A percentile compares a stretch with the other conserved stretches of the same genome.
Evolutionary conservation across 2,329 filamentous ascomycete genomes (phyloP).

Genomic region (Aspergillus bombycis): DNA sequence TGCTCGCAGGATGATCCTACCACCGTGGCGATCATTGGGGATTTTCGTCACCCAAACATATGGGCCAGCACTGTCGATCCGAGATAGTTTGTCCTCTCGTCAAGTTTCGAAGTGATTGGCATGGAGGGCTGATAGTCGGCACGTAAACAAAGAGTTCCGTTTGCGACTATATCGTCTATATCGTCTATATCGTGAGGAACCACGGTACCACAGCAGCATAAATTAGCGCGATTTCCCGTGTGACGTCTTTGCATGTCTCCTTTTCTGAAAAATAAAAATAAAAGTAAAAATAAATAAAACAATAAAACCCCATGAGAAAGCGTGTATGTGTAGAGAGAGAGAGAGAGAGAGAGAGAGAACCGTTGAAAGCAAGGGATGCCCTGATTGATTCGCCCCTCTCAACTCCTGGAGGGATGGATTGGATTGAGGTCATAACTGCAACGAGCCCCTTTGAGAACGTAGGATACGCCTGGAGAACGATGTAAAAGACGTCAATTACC

Average conservation of each 20-base stretch:
- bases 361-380: slow-evolving; percentile 1
- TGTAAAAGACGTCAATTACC: not conserved
- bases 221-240: not conserved
- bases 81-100: not conserved
- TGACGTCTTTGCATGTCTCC: not conserved
- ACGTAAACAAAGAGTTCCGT: not conserved
- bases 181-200: not conserved
- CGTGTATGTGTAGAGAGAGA: too few species aligned
- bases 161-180: not conserved
- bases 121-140: not conserved
- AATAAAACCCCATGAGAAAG: not conserved
- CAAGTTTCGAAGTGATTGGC: not conserved
- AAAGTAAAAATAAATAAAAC: too few species aligned
- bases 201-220: not conserved
- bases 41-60: slow-evolving; percentile 10
- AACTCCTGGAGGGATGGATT: slow-evolving; percentile 1
- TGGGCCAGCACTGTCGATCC: not conserved
- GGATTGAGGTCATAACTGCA: not conserved
- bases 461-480: not conserved
- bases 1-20: slow-evolving; percentile 11
- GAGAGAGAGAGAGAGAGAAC: too few species aligned
- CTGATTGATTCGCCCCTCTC: not conserved
- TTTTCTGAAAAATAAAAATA: not conserved
- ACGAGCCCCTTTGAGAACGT: not conserved
- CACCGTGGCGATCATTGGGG: slow-evolving; percentile 8